Evolutionary conservation across 108 stramenopile genomes (phyloP).

Genomic region (Cyclostephanos invisitatus): DNA sequence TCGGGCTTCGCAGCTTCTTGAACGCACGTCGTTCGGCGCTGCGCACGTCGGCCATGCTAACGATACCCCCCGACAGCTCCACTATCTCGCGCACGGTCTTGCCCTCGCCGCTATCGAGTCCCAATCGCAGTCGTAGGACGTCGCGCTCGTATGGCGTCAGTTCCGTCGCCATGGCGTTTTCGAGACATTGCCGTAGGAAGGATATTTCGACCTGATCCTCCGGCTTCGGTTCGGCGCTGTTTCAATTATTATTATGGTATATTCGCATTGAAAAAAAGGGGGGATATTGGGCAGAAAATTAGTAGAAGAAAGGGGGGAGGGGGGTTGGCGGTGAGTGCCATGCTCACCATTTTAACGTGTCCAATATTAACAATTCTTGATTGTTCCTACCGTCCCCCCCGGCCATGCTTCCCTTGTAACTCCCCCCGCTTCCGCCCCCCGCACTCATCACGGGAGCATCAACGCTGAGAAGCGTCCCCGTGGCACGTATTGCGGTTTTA

Average conservation of each 20-base stretch:
- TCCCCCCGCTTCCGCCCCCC: slow-evolving; percentile 26
- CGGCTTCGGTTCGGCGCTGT: slow-evolving; percentile 52
- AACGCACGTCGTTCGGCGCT: slow-evolving; percentile 61
- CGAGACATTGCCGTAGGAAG: slow-evolving; percentile 74
- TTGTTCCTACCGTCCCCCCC: slow-evolving; percentile 48
- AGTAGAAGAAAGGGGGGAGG: background rate
- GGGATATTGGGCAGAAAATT: background rate
- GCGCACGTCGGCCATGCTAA: slow-evolving; percentile 60
- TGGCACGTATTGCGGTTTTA: slow-evolving; percentile 59
- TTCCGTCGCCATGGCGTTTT: slow-evolving; percentile 83
- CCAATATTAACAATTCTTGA: slow-evolving; percentile 44
- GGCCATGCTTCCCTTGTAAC: slow-evolving; percentile 60
- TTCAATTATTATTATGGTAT: background rate
- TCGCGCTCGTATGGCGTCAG: slow-evolving; percentile 84
- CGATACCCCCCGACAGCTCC: slow-evolving; percentile 56
- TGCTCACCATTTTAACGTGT: slow-evolving; percentile 42
- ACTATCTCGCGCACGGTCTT: slow-evolving; percentile 67
- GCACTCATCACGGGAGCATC: slow-evolving; percentile 52
- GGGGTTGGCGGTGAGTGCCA: background rate
- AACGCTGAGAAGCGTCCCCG: slow-evolving; percentile 54
- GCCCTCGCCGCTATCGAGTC: slow-evolving; percentile 76
- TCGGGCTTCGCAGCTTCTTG: slow-evolving; percentile 69
- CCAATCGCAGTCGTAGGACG: slow-evolving; percentile 72
- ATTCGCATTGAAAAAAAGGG: background rate
- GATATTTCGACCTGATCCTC: slow-evolving; percentile 78